Base-by-base conservation (phyloP, 108 stramenopile species). In the Nitzschia inconspicua region DNA sequence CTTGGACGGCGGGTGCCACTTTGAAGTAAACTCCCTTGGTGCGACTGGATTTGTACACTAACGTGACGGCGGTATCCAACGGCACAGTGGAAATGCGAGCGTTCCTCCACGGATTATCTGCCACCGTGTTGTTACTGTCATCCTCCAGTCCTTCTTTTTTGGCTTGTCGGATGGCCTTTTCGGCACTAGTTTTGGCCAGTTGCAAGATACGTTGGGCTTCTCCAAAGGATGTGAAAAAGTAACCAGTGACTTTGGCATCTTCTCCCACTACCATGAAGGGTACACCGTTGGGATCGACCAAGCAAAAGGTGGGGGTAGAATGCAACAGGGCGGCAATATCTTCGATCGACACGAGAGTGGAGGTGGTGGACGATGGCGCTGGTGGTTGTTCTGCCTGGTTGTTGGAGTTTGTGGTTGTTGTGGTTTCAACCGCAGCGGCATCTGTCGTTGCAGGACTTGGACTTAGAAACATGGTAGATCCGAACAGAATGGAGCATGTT, bases 211-310 rank as follows among this genome's bases (percentile, higher is more conserved):
- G 73, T 48, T 72, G 50, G 6, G 89, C 83, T 73, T 90, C 89
- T 24, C 62, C 71, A 41, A 72, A 90, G 8, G 70, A 69, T 4
- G 84, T 77, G 42, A 90, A 90, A 57, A 90, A 90, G 65, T 90
- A 90, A 1, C 83, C 85, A 3, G 89, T 86, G 16, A 86, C 61
- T 52, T 90, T 86, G 36, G 89, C 89, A 80, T 90, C 89, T 66
- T 86, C 83, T 9, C 89, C 89, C 7, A 90, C 85, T 2, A 90
- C 89, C 66, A 86, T 85, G 54, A 77, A 90, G 0, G 89, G 89
- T 8, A 85, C 79, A 8, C 89, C 89, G 31, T 70, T 60, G 28
- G 52, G 36, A 62, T 90, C 89, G 11, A 90, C 89, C 50, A 90
- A 73, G 7, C 82, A 63, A 68, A 90, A 90, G 1, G 89, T 90